Conservation (phyloP, 164 flowering plant species). For the Umbellularia californica region DNA sequence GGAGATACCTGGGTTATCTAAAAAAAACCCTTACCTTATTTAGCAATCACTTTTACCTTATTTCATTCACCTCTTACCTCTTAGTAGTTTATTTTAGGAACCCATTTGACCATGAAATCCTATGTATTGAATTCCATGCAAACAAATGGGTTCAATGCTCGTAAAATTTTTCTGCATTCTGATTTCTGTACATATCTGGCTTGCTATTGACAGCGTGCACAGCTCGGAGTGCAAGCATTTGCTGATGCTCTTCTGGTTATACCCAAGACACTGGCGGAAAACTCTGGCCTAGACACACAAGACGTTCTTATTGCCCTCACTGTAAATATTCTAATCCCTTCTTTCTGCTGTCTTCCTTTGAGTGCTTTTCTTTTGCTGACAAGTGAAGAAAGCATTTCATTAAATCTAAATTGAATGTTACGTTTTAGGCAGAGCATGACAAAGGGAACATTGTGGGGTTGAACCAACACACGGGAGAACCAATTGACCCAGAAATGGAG, state of each 20-base stretch:
- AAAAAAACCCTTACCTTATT: no score
- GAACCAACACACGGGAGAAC: slow-evolving; percentile 84
- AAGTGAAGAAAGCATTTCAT: neutral
- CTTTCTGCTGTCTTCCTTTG: neutral
- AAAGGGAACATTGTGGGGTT: slow-evolving; percentile 85
- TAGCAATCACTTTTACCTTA: no score
- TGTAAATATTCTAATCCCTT: slow-evolving; percentile 30
- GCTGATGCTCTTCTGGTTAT: slow-evolving; percentile 97
- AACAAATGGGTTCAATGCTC: neutral
- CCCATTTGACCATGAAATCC: no score
- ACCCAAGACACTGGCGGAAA: slow-evolving; percentile 96
- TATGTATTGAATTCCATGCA: no score
- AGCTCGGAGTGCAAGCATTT: slow-evolving; percentile 97
- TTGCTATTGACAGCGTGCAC: slow-evolving; percentile 72
- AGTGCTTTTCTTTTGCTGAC: neutral
- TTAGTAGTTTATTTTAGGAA: no score
- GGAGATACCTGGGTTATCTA: no score
- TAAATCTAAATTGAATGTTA: neutral
- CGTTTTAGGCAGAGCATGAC: slow-evolving; percentile 84
- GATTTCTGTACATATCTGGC: slow-evolving; percentile 1
- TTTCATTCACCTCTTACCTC: no score
- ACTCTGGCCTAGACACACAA: slow-evolving; percentile 97
- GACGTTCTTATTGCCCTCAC: slow-evolving; percentile 83
- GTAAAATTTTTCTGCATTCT: neutral
- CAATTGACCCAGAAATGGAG: slow-evolving; percentile 93